Evolutionary conservation across 129 eudicot genomes (phyloP).

Genomic region (Scalesia atractyloides): DNA sequence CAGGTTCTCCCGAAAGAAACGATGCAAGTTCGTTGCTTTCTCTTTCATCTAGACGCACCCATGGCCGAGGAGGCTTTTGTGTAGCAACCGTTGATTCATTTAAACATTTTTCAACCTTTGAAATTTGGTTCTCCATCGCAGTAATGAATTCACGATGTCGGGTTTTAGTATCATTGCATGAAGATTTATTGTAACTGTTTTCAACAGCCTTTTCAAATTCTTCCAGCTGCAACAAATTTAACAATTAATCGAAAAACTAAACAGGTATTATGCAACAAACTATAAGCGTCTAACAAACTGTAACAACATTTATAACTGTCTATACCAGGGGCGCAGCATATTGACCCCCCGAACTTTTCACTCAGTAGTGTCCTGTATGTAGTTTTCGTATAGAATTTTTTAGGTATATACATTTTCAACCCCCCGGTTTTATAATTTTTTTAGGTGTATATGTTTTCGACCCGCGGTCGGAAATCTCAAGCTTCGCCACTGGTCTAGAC

Average conservation of each 20-base stretch:
- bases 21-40: slow-evolving; percentile 76
- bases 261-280: no score
- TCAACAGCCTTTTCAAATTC: slow-evolving; percentile 78
- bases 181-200: slow-evolving; percentile 47
- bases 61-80: slow-evolving; percentile 73
- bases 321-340: no score
- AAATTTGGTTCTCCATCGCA: slow-evolving; percentile 71
- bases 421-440: no score
- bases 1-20: slow-evolving; percentile 66
- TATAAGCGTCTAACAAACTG: no score
- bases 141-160: slow-evolving; percentile 64
- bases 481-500: no score
- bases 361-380: no score
- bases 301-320: no score
- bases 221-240: slow-evolving; percentile 60
- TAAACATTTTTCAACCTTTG: slow-evolving; percentile 51
- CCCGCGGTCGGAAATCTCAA: no score
- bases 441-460: no score
- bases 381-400: no score
- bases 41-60: slow-evolving; percentile 88
- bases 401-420: no score
- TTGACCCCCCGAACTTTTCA: no score
- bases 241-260: not conserved
- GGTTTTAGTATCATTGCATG: slow-evolving; percentile 55
- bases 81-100: slow-evolving; percentile 46